Percentiles rank a stretch among this genome's conserved stretches.
Evolutionary conservation across 495 filamentous ascomycete species (phyloP).

Genomic region (Jackrogersella multiformis): DNA sequence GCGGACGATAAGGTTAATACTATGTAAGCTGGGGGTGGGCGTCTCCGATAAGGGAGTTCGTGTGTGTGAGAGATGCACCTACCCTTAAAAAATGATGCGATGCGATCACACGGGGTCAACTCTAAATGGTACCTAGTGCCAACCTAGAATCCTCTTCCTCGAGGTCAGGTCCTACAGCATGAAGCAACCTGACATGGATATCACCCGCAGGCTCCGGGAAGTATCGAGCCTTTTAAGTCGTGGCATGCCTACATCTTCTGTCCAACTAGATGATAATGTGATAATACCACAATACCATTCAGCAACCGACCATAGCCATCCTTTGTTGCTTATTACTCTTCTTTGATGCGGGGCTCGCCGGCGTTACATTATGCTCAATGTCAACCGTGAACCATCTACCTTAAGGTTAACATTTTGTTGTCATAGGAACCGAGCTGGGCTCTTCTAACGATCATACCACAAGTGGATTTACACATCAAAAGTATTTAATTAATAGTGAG

Average conservation of each 20-base stretch:
- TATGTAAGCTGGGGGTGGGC: slow-evolving; percentile 28
- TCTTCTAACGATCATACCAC: slow-evolving; percentile 10
- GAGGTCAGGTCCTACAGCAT: slow-evolving; percentile 14
- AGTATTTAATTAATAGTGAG: background rate
- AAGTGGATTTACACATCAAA: background rate
- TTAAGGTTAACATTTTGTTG: background rate
- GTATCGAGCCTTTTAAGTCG: slow-evolving; percentile 13
- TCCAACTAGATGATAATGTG: slow-evolving; percentile 21
- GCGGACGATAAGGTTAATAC: slow-evolving; percentile 26
- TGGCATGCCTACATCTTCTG: slow-evolving; percentile 13
- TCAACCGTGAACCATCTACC: slow-evolving; percentile 12
- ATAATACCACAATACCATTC: slow-evolving; percentile 2
- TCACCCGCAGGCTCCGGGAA: slow-evolving; percentile 33
- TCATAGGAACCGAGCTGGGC: slow-evolving; percentile 18
- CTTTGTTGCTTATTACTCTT: slow-evolving; percentile 20
- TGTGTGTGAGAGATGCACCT: slow-evolving; percentile 10
- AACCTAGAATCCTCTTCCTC: background rate
- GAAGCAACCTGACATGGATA: slow-evolving; percentile 30
- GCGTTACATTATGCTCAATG: slow-evolving; percentile 7
- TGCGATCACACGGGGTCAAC: slow-evolving; percentile 41
- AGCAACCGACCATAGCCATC: background rate
- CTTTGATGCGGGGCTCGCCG: slow-evolving; percentile 32
- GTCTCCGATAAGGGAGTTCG: slow-evolving; percentile 28
- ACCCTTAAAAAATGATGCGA: slow-evolving; percentile 30
- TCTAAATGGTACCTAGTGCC: slow-evolving; percentile 28